Base-by-base conservation (phyloP, 805 yeast species). In the Brettanomyces bruxellensis region DNA sequence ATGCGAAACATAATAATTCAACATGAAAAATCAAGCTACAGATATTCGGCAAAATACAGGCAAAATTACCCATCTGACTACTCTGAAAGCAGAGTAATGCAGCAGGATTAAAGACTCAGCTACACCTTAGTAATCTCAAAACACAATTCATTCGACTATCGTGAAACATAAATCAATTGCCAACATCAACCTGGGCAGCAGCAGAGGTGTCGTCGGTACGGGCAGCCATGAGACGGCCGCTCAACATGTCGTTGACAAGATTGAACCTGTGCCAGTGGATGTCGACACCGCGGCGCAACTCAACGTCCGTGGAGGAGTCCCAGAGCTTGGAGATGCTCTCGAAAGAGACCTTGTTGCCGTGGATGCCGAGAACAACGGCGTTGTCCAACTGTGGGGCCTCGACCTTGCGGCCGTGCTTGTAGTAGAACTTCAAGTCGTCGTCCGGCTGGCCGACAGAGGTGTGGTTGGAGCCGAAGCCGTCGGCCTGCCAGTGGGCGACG, bases 181-280 rank as follows among this genome's bases (percentile, higher is more conserved):
- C 32, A 28, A 28, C 32, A 28, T 28, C 32, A 28, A 28, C 11
- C 3, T 28, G 9, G 3, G 11, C 32, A 18, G 18, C 18, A 18
- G 18, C 18, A 18, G 18, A 18, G 18, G 18, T 18, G 18, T 18
- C 18, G 18, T 18, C 18, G 18, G 18, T 18, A 18, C 18, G 18
- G 18, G 18, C 18, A 48, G 83, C 62, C 53, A 70, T 63, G 47
- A 75, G 60, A 58, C 90, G 72, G 37, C 95, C 95, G 58, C 90
- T 83, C 57, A 86, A 69, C 55, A 85, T 76, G 58, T 82, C 86
- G 50, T 79, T 76, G 34, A 80, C 75, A 47, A 71, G 71, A 47
- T 71, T 72, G 67, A 79, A 70, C 43, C 73, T 69, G 44, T 69
- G 67, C 95, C 95, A 86, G 62, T 85, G 93, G 41, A 83, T 66